Evolutionary conservation across 768 basidiomycete genomes (phyloP), one percentile per base, ranked within the genome.

Genomic region (Asterophora lycoperdoides): DNA sequence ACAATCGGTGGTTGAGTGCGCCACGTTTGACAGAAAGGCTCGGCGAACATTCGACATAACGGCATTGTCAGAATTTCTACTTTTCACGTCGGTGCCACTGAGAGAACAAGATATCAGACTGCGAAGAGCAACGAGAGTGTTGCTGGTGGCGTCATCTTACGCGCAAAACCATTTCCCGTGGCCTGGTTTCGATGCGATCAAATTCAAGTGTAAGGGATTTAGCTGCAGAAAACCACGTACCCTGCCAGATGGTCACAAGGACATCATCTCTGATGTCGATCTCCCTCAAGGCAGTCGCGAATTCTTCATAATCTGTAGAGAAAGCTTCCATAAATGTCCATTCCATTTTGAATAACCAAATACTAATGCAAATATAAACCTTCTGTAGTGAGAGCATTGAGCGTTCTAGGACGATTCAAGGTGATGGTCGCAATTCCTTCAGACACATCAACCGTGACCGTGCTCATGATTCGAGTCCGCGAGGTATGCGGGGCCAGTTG

Each of bases 151-250:
- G n/a, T n/a, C 23, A 14, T 65, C 83, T 59, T 60, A 86, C 84
- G 84, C 76, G 68, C 83, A 87, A 63, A 87, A 86, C 83, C 83
- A 86, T 52, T 71, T 76, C 2, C 85, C 85, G 29, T 70, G 81
- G 8, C 81, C 84, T 84, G 35, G 38, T 18, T 33, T 33, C 39
- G 4, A 44, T 28, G 19, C 9, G 39, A 13, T 49, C 46, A 33
- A 20, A 18, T 14, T n/a, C n/a, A 34, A 5, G 38, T 26, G 33
- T 10, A 54, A 5, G 28, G 8, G 7, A 30, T 42, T 18, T 4
- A 19, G 15, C 17, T 34, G 11, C 23, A 23, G 23, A 6, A 8
- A 34, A 49, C 37, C 17, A 45, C 63, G 42, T 51, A 77, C 84
- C 84, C 72, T 85, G 85, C 78, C 81, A 79, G 8, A 87, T 66